Evolutionary conservation across 345 rosid species (phyloP).

Genomic region (Excoecaria agallocha): DNA sequence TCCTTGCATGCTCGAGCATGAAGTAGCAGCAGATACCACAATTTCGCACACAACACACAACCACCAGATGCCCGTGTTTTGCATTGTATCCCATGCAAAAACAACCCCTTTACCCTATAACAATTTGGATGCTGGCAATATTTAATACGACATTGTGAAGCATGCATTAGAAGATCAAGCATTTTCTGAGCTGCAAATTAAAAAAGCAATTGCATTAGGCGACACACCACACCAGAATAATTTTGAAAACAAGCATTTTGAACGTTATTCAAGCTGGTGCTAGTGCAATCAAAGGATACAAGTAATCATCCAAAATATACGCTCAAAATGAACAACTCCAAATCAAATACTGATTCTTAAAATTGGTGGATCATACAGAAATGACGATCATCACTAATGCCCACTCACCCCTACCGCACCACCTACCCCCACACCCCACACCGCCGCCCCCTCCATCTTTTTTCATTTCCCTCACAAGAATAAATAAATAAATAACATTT

Average conservation of each 20-base stretch:
- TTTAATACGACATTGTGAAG: slow-evolving; percentile 79
- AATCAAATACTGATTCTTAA: not conserved
- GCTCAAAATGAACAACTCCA: not conserved
- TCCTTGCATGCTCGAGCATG: slow-evolving; percentile 99
- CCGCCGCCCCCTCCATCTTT: no score
- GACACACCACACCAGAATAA: no score
- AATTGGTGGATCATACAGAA: not conserved
- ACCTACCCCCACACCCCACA: no score
- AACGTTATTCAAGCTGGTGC: no score
- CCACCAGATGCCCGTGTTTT: slow-evolving; percentile 88
- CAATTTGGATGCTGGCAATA: slow-evolving; percentile 92
- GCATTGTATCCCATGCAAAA: slow-evolving; percentile 93
- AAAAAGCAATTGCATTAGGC: slow-evolving; percentile 18
- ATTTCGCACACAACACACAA: slow-evolving; percentile 84
- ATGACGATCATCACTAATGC: not conserved
- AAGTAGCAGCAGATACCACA: slow-evolving; percentile 99
- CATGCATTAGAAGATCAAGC: slow-evolving; percentile 99
- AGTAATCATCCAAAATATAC: not conserved
- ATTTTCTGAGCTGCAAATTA: slow-evolving; percentile 85
- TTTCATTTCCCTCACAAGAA: no score
- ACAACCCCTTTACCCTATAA: slow-evolving; percentile 93
- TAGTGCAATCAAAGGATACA: not conserved
- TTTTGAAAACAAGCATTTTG: no score
- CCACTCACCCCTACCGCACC: no score
- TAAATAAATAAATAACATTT: no score